Evolutionary conservation across 441 rosid species (phyloP).

Genomic region (Adansonia grandidieri): DNA sequence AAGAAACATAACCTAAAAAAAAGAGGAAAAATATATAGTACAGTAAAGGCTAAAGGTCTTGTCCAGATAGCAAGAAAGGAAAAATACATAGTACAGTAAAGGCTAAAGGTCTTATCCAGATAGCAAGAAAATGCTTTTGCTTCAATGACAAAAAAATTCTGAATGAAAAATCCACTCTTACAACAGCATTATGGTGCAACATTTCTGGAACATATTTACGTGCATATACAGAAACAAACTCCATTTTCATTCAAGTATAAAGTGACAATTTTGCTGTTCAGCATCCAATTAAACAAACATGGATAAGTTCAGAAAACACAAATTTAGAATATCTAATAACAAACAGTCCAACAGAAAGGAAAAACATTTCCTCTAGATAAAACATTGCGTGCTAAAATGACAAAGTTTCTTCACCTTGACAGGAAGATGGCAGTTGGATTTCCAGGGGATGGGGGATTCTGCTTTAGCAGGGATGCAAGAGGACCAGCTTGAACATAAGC

Average conservation of each 20-base stretch:
- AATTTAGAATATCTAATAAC: not conserved
- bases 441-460: constrained; percentile 86
- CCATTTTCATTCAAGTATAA: not conserved
- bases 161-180: no score
- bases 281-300: not conserved
- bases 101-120: not conserved
- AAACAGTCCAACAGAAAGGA: not conserved
- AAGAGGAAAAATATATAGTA: not conserved
- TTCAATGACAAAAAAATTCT: not conserved
- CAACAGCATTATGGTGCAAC: not conserved
- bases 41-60: no score
- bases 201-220: constrained; percentile 7
- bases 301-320: not conserved
- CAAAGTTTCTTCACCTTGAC: constrained; percentile 40
- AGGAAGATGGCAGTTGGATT: constrained; percentile 78
- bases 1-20: not conserved
- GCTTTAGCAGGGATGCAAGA: constrained; percentile 51
- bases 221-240: constrained; percentile 14
- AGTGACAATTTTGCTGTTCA: not conserved
- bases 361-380: not conserved
- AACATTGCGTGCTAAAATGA: not conserved
- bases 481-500: constrained; percentile 53
- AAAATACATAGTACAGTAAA: not conserved
- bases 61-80: no score
- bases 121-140: not conserved